Conservation (phyloP, 83 land plant species). For the Diphasiastrum complanatum region DNA sequence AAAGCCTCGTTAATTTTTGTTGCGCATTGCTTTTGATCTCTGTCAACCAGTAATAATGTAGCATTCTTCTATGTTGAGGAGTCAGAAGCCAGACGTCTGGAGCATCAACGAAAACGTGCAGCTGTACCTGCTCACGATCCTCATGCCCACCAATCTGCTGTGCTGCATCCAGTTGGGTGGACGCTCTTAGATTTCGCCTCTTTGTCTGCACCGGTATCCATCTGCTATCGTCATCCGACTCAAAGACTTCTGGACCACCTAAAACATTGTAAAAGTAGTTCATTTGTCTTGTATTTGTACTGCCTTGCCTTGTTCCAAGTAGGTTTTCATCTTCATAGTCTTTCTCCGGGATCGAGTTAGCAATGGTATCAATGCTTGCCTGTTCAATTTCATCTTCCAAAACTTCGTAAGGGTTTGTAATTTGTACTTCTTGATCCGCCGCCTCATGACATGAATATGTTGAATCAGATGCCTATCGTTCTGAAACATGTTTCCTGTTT, state of each 20-base stretch:
- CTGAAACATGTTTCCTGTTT: not conserved
- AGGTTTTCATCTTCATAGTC: too few relatives aligned
- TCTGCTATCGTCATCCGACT: not conserved
- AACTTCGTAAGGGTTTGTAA: too few relatives aligned
- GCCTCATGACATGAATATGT: not conserved
- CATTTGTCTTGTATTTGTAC: too few relatives aligned
- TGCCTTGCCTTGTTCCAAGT: too few relatives aligned
- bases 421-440: not conserved
- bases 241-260: not conserved
- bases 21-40: conserved; percentile 3
- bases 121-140: not conserved
- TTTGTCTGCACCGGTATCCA: not conserved
- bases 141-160: too few relatives aligned
- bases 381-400: too few relatives aligned
- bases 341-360: too few relatives aligned
- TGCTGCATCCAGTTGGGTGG: too few relatives aligned
- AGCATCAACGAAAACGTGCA: not conserved
- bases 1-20: conserved; percentile 9
- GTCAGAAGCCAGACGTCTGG: conserved; percentile 30
- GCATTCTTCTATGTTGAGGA: conserved; percentile 1
- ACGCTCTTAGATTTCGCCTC: too few relatives aligned
- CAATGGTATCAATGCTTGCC: too few relatives aligned
- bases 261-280: not conserved
- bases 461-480: not conserved
- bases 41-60: conserved; percentile 21